phyloP scores from a whole-genome alignment of 164 flowering plant genomes.

The Berberis vulgaris region DNA sequence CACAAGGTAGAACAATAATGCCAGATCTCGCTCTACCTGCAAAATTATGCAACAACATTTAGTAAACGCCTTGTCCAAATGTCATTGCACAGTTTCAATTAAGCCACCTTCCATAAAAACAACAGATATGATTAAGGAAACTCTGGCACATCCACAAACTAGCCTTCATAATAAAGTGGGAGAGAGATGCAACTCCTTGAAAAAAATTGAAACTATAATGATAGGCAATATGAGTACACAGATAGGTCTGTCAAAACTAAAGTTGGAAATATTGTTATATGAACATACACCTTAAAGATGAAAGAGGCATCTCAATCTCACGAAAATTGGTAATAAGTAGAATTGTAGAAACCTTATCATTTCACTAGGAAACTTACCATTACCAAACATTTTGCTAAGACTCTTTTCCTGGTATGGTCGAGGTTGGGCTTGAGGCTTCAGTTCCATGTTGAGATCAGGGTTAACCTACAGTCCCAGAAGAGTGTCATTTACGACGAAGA shows the following conservation, averaged over 20 bases:
- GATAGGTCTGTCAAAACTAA: no score
- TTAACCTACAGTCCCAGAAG: constrained; percentile 54
- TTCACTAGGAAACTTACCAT: constrained; percentile 42
- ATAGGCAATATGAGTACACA: no score
- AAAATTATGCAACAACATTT: constrained; percentile 4
- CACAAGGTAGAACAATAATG: constrained; percentile 96
- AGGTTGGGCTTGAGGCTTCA: constrained; percentile 95
- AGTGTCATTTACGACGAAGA: background rate
- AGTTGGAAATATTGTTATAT: no score
- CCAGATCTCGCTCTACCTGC: constrained; percentile 99
- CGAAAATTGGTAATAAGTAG: no score
- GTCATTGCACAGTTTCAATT: background rate
- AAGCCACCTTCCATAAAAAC: background rate
- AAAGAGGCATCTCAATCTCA: no score
- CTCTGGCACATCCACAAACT: no score
- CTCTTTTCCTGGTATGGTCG: constrained; percentile 99
- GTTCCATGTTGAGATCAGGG: constrained; percentile 88
- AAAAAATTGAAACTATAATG: no score
- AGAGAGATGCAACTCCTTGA: no score
- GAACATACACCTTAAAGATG: no score
- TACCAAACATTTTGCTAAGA: constrained; percentile 99
- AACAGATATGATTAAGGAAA: no score
- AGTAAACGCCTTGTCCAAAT: background rate
- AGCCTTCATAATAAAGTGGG: no score
- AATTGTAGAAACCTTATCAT: background rate